Conservation (phyloP, 1,284 basidiomycete species). For the Thelephora terrestris region DNA sequence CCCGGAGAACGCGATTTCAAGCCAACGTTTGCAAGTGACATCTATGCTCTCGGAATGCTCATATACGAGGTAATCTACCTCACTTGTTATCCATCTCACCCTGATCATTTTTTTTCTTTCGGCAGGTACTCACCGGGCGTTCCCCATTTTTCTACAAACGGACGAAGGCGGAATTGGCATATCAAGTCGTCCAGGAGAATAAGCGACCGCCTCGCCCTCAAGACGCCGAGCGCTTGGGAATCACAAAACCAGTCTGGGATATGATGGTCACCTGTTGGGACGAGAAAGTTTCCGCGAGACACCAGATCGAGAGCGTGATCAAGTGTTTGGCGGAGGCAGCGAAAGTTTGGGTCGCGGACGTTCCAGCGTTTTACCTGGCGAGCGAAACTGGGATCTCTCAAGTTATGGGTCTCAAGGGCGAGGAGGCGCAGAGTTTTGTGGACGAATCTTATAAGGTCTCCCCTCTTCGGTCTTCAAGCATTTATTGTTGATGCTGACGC, state of each 20-base stretch:
- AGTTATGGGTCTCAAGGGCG: too few species aligned
- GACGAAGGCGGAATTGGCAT: not conserved
- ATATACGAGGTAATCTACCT: not conserved
- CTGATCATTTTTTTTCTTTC: not conserved
- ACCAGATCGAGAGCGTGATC: too few species aligned
- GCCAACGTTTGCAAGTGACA: not conserved
- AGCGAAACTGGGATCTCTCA: too few species aligned
- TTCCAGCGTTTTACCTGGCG: too few species aligned
- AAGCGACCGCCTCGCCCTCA: slow-evolving; percentile 2
- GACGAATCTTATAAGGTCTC: too few species aligned
- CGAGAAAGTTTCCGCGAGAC: too few species aligned
- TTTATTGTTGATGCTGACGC: too few species aligned
- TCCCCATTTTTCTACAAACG: slow-evolving; percentile 4
- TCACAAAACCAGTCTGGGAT: slow-evolving; percentile 1
- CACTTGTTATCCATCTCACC: not conserved
- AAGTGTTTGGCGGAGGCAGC: too few species aligned
- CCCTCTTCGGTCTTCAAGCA: too few species aligned
- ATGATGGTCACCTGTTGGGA: slow-evolving; percentile 2
- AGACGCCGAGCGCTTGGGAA: not conserved
- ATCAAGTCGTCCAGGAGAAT: not conserved
- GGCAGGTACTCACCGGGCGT: slow-evolving; percentile 3
- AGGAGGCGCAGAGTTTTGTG: too few species aligned
- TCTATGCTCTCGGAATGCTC: not conserved
- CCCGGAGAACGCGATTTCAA: not conserved
- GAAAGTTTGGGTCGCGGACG: too few species aligned